Evolutionary conservation across 2,329 filamentous ascomycete genomes (phyloP).

Genomic region (Nemania bipapillata): DNA sequence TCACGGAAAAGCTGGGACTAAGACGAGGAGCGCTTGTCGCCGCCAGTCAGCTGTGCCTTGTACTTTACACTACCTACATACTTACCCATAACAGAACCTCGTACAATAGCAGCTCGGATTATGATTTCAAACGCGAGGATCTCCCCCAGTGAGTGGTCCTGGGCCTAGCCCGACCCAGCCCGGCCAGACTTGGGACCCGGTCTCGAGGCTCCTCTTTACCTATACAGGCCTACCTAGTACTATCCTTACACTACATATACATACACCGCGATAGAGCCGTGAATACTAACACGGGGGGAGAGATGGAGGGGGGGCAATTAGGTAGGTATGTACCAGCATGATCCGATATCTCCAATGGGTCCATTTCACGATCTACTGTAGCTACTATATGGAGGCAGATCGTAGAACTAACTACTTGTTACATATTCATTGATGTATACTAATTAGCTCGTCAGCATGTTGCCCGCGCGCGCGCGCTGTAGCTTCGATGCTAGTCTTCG

Average conservation of each 20-base stretch:
- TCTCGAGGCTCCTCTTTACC: background rate
- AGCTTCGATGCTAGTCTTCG: background rate
- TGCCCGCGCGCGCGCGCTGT: no score
- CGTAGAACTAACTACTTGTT: no score
- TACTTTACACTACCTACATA: no score
- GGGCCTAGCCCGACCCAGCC: conserved; percentile 6
- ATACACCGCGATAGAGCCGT: conserved; percentile 25
- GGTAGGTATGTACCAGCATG: no score
- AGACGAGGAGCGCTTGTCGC: background rate
- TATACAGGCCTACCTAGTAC: no score
- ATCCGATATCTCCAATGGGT: conserved; percentile 1
- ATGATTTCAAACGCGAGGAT: conserved; percentile 23
- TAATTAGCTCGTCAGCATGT: conserved; percentile 12
- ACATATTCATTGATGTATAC: no score
- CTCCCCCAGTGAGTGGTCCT: background rate
- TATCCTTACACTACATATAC: background rate
- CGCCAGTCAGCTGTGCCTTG: conserved; percentile 8
- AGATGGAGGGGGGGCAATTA: background rate
- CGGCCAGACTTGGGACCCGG: background rate
- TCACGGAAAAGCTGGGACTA: conserved; percentile 8
- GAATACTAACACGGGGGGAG: background rate
- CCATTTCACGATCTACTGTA: background rate
- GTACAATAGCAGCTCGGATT: conserved; percentile 20
- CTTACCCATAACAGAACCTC: conserved; percentile 10
- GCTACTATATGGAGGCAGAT: no score